Evolutionary conservation across 176 grass and related monocot genomes (phyloP).

Genomic region (Zoysia japonica): DNA sequence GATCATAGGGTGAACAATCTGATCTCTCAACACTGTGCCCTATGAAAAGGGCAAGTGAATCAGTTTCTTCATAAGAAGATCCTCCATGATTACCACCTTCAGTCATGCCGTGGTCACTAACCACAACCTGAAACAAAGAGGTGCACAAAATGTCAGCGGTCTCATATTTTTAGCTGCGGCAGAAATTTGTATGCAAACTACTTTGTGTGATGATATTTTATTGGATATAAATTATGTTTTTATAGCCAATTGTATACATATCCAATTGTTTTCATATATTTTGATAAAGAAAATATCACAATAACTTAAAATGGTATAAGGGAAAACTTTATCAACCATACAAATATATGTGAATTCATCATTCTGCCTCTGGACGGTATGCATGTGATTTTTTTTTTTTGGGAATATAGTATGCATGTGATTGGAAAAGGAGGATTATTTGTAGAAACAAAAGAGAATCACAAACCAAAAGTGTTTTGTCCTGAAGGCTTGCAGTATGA

Average conservation of each 20-base stretch:
- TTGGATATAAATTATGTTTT: background rate
- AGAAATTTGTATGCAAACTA: background rate
- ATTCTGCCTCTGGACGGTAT: background rate
- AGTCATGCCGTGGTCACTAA: slow-evolving; percentile 99
- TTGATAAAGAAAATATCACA: background rate
- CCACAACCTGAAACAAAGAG: slow-evolving; percentile 62
- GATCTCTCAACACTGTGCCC: slow-evolving; percentile 50
- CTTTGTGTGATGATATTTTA: background rate
- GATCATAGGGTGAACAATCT: slow-evolving; percentile 48
- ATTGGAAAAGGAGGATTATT: slow-evolving; percentile 13
- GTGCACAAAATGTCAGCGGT: slow-evolving; percentile 11
- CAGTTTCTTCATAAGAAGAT: slow-evolving; percentile 91
- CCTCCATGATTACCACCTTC: slow-evolving; percentile 91
- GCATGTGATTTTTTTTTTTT: background rate
- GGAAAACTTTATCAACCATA: slow-evolving; percentile 18
- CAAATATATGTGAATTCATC: background rate
- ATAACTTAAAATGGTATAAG: background rate
- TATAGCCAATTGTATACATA: background rate
- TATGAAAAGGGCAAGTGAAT: slow-evolving; percentile 85
- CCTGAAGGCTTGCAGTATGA: slow-evolving; percentile 50
- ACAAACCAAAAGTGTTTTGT: slow-evolving; percentile 78
- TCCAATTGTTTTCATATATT: background rate
- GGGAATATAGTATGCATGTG: background rate
- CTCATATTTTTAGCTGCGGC: background rate
- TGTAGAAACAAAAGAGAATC: slow-evolving; percentile 30